Evolutionary conservation across 768 basidiomycete species (phyloP), one percentile per base, ranked within the genome.

Genomic region (Mycena floridula): DNA sequence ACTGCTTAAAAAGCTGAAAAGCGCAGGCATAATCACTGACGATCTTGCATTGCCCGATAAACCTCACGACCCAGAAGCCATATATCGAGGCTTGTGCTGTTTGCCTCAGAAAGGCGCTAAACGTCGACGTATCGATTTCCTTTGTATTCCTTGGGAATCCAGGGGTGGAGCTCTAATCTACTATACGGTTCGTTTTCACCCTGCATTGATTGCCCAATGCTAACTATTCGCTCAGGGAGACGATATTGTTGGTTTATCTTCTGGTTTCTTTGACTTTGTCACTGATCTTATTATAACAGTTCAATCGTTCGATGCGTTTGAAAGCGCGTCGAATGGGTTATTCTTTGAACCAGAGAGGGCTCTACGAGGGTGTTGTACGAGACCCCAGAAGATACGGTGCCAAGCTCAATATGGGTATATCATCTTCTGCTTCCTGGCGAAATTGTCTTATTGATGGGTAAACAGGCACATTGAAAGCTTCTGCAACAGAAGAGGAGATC

Each of bases 91-190:
- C 0, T 71, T 94, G 1, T 90, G 92, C 51, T 70, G 66, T 27
- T 54, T 82, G 3, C 78, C 79, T 13, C 50, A 62, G 22, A 59
- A 63, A 32, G 61, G 66, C 7, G 62, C 67, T 4, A 68, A 67
- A 25, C 75, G 73, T n/a, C 72, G 93, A 23, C 67, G 93, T 35
- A 90, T 97, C 30, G 92, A 95, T 56, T 83, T 94, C 49, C 66
- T 96, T 24, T 81, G 81, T 15, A 78, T 94, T 1, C 90, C 93
- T 1, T 93, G 83, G 76, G 62, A 66, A 42, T 77, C 73, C 22
- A 76, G 83, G 54, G 94, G 93, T 0, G 92, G 86, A 2, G 91
- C 92, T 0, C 62, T 93, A 42, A 64, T 96, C n/a, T 96, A 96
- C 61, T 96, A 91, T 58, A 95, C 93, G 1, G 89, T 85, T 49